Evolutionary conservation across 2,329 filamentous ascomycete genomes (phyloP).

Genomic region (Fusarium sarcochroum): DNA sequence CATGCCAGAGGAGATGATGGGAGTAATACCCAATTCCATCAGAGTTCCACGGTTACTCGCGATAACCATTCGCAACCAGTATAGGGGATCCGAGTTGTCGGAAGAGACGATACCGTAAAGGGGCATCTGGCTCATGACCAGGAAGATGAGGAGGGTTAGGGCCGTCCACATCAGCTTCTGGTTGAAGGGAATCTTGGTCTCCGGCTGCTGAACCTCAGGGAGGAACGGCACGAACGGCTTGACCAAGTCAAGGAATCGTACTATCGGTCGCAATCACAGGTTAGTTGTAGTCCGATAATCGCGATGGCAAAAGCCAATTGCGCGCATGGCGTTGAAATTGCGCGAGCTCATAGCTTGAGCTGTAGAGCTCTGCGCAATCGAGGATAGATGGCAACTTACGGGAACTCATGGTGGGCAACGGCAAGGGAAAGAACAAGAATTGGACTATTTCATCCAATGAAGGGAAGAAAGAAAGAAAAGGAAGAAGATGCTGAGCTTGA

Average conservation of each 20-base stretch:
- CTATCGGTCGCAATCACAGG: slow-evolving; percentile 61
- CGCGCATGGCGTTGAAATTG: slow-evolving; percentile 35
- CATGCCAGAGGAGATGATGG: slow-evolving; percentile 99
- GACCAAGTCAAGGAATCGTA: slow-evolving; percentile 99
- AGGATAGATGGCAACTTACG: slow-evolving; percentile 59
- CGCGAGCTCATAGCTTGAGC: slow-evolving; percentile 34
- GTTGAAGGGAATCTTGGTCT: slow-evolving; percentile 99
- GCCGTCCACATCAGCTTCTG: slow-evolving; percentile 97
- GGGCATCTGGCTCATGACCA: slow-evolving; percentile 99
- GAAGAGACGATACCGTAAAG: slow-evolving; percentile 99
- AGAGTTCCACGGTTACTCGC: slow-evolving; percentile 97
- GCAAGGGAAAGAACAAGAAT: slow-evolving; percentile 54
- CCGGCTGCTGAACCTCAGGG: slow-evolving; percentile 97
- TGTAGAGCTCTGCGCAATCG: slow-evolving; percentile 37
- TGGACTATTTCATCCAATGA: slow-evolving; percentile 59
- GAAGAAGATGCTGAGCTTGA: slow-evolving; percentile 54
- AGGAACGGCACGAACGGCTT: slow-evolving; percentile 99
- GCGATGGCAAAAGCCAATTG: slow-evolving; percentile 46
- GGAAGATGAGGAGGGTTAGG: slow-evolving; percentile 95
- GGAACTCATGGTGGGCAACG: slow-evolving; percentile 68
- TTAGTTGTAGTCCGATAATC: slow-evolving; percentile 47
- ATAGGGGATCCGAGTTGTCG: slow-evolving; percentile 96
- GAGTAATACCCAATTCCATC: slow-evolving; percentile 97
- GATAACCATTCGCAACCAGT: slow-evolving; percentile 99
- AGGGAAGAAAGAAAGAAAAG: slow-evolving; percentile 52